Conservation (phyloP, 2,329 filamentous ascomycete species). For the Zalaria sp. region DNA sequence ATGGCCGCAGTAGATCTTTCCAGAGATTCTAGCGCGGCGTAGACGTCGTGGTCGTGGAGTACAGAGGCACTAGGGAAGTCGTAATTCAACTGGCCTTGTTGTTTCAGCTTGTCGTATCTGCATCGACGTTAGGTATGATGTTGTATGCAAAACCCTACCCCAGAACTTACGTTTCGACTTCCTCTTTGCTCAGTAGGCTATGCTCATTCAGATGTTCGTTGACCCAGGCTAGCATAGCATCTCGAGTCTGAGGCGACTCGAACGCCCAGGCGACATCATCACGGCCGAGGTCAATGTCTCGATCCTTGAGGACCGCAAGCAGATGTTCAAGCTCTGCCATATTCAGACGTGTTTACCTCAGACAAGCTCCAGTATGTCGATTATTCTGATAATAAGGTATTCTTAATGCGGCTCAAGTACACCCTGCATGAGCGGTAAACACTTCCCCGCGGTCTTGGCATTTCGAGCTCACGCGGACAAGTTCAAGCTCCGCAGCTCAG, state of each 20-base stretch:
- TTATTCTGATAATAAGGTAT: neutral
- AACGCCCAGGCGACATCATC: slow-evolving; percentile 36
- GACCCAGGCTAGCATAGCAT: slow-evolving; percentile 29
- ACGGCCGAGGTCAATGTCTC: slow-evolving; percentile 27
- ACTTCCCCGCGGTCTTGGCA: no score
- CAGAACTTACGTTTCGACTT: slow-evolving; percentile 29
- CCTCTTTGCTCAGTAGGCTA: slow-evolving; percentile 34
- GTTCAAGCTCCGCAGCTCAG: no score
- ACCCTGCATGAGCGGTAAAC: no score
- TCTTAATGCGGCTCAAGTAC: no score
- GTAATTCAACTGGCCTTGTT: neutral
- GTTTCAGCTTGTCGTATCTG: neutral
- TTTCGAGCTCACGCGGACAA: no score
- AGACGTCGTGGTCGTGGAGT: slow-evolving; percentile 45
- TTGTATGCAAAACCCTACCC: slow-evolving; percentile 12
- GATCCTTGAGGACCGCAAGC: slow-evolving; percentile 28
- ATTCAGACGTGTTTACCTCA: neutral
- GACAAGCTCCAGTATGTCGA: neutral
- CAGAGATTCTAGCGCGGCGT: slow-evolving; percentile 48
- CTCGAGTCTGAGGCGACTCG: slow-evolving; percentile 25
- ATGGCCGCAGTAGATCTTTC: slow-evolving; percentile 50
- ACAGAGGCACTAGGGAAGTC: slow-evolving; percentile 20
- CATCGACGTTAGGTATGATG: neutral
- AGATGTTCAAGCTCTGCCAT: slow-evolving; percentile 20
- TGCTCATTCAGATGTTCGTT: slow-evolving; percentile 30